Evolutionary conservation across 1,284 basidiomycete species (phyloP), one percentile per base, ranked within the genome.

Genomic region (Ceratorhiza oryzae-sativae): DNA sequence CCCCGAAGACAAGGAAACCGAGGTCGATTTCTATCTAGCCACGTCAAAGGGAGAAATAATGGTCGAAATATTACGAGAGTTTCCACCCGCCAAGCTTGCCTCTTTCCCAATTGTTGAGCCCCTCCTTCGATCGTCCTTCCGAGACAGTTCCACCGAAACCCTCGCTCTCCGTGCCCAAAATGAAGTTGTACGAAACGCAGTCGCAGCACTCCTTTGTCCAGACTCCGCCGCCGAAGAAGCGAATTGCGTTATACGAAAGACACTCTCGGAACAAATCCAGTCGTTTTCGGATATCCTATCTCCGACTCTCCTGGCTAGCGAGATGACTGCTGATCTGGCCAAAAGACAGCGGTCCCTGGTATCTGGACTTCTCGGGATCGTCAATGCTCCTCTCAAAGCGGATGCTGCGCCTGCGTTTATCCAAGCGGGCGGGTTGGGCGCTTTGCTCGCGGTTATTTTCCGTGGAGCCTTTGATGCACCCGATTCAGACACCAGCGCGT

Each of bases 361-460:
- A 1, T 10, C 15, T 9, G 67, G 53, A 15, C 55, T 70, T 2
- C n/a, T 9, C 6, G 48, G 30, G 30, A 25, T 70, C 10, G 39
- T n/a, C 30, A 13, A 48, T 5, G 53, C 18, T 25, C 42, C 67
- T 20, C 55, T 70, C 25, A 46, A 70, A 4, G 27, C 67, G 6
- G 42, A 59, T 23, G 67, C 67, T 2, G 42, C 42, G 5, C 53
- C 42, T 10, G 25, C 55, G 1, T 70, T 70, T 25, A 58, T 70
- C n/a, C 53, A 59, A 42, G 36, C 49, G 32, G 67, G 67, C 9
- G 67, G 51, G 41, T 18, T 70, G 55, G 67, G 59, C 25, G 67
- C 67, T 4, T 27, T 70, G 13, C 67, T 70, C 9, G 25, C 41
- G 46, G 32, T 70, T 8, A 1, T 70, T n/a, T 25, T 27, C 12